Conservation (phyloP, 495 filamentous ascomycete species). For the Talaromyces thailandensis region DNA sequence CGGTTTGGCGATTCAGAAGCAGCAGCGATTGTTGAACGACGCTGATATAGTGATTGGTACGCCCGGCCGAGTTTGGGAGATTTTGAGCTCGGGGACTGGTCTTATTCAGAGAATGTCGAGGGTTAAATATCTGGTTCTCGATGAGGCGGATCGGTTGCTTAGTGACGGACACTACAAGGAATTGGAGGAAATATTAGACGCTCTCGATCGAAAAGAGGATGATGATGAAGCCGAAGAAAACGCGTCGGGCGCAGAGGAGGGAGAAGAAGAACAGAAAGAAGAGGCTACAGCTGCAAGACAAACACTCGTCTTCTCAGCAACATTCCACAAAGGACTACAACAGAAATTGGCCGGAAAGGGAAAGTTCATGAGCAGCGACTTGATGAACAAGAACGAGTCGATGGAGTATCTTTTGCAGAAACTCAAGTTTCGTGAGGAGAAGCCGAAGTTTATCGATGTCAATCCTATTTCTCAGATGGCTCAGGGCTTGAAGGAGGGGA, state of each 20-base stretch:
- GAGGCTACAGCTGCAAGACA: slow-evolving; percentile 44
- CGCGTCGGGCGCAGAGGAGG: slow-evolving; percentile 11
- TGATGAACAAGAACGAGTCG: slow-evolving; percentile 65
- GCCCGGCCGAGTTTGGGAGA: slow-evolving; percentile 89
- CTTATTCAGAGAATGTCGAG: slow-evolving; percentile 53
- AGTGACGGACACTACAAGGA: slow-evolving; percentile 95
- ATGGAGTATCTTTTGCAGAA: slow-evolving; percentile 90
- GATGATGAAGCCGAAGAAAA: slow-evolving; percentile 21
- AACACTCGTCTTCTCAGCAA: slow-evolving; percentile 93
- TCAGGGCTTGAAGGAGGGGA: slow-evolving; percentile 71
- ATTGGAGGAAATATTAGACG: slow-evolving; percentile 70
- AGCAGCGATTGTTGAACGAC: slow-evolving; percentile 63
- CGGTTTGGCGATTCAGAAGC: slow-evolving; percentile 86
- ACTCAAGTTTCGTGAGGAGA: slow-evolving; percentile 71
- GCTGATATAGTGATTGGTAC: slow-evolving; percentile 90
- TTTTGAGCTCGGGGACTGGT: slow-evolving; percentile 60
- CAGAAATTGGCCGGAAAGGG: slow-evolving; percentile 78
- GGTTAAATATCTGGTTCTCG: slow-evolving; percentile 78
- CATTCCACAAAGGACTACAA: slow-evolving; percentile 83
- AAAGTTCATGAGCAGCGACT: slow-evolving; percentile 38
- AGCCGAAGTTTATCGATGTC: slow-evolving; percentile 86
- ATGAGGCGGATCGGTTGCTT: slow-evolving; percentile 88
- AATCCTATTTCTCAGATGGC: slow-evolving; percentile 86
- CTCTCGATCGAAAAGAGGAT: slow-evolving; percentile 52
- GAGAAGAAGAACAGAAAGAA: slow-evolving; percentile 16